Conservation (phyloP, 2,329 filamentous ascomycete genomes). For the Penicillium sclerotigenum region DNA sequence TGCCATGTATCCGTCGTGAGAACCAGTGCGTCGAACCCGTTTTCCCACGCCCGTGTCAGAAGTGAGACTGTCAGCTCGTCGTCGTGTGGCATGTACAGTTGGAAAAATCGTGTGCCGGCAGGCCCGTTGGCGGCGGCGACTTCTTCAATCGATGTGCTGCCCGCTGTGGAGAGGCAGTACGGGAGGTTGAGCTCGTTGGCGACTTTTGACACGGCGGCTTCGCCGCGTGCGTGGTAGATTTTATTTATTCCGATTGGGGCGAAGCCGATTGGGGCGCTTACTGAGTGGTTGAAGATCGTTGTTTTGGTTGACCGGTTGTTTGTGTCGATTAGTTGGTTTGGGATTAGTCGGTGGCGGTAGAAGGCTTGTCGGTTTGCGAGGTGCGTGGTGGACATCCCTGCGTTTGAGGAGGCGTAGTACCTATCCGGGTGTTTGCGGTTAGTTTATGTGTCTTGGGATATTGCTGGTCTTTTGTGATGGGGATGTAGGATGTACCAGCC, state of each 20-base stretch:
- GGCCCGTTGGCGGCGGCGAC: conserved; percentile 55
- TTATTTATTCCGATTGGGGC: conserved; percentile 64
- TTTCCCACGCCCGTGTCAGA: conserved; percentile 53
- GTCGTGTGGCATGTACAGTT: conserved; percentile 63
- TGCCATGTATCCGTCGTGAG: conserved; percentile 64
- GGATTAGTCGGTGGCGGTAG: conserved; percentile 61
- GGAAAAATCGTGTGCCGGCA: conserved; percentile 55
- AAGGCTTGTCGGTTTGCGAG: conserved; percentile 62
- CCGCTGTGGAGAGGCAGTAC: conserved; percentile 60
- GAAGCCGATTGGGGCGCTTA: conserved; percentile 61
- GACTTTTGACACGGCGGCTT: conserved; percentile 58
- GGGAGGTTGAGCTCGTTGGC: conserved; percentile 59
- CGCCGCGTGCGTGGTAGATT: conserved; percentile 59
- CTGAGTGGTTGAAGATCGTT: conserved; percentile 58
- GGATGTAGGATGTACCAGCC: conserved; percentile 47
- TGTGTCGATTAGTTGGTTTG: conserved; percentile 60
- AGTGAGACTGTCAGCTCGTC: conserved; percentile 58
- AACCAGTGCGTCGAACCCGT: conserved; percentile 57
- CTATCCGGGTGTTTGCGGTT: conserved; percentile 7
- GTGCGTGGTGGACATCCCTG: conserved; percentile 55
- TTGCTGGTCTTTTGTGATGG: no score
- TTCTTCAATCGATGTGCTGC: conserved; percentile 55
- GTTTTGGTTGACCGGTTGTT: conserved; percentile 57
- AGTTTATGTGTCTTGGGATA: not conserved
- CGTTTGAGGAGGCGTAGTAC: conserved; percentile 39